phyloP scores from a whole-genome alignment of 805 yeast genomes.

The Priceomyces castillae region DNA sequence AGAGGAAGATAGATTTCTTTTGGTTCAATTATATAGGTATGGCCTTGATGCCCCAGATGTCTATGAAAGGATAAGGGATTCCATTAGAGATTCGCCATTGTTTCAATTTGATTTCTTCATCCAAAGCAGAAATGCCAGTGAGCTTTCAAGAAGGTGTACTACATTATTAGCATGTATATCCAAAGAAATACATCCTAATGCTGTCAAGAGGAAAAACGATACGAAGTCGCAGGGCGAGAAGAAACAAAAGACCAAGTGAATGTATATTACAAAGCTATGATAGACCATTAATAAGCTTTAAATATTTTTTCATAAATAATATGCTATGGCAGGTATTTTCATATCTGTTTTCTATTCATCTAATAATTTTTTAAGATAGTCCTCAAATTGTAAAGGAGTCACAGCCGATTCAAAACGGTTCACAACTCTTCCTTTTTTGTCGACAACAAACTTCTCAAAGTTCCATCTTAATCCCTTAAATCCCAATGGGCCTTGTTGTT shows the following conservation, averaged over 20 bases:
- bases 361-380: conserved; percentile 16
- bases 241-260: conserved; percentile 9
- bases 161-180: conserved; percentile 73
- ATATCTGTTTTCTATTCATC: not conserved
- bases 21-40: conserved; percentile 72
- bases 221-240: conserved; percentile 12
- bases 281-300: too few relatives aligned
- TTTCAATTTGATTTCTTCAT: conserved; percentile 88
- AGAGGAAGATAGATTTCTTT: conserved; percentile 85
- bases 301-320: too few relatives aligned
- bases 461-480: conserved; percentile 64
- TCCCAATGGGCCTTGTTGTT: conserved; percentile 30
- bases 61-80: conserved; percentile 74
- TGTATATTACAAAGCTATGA: not conserved
- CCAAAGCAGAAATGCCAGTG: conserved; percentile 73
- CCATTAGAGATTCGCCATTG: conserved; percentile 68
- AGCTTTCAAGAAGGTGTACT: conserved; percentile 76
- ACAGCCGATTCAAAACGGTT: conserved; percentile 65
- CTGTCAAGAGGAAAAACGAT: conserved; percentile 8
- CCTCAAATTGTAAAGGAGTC: conserved; percentile 59
- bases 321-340: too few relatives aligned
- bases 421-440: conserved; percentile 55
- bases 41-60: conserved; percentile 80
- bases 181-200: conserved; percentile 49
- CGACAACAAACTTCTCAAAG: conserved; percentile 70